These are phyloP conservation scores for Plasmodium malariae DNA, from an alignment of 169 alveolate species.

Conservation along the genomic window DNA sequence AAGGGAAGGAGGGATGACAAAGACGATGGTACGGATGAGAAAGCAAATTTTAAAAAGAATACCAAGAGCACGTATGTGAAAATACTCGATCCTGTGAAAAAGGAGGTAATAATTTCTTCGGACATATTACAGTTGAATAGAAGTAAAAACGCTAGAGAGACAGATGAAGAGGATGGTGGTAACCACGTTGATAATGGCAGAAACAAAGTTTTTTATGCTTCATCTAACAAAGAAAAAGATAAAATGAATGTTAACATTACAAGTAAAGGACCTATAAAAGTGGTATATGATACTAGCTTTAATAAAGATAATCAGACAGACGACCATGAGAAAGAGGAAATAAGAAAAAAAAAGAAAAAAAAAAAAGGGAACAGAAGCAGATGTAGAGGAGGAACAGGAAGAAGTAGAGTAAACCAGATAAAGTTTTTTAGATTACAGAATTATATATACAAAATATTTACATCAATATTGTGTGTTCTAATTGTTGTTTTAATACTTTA, in stretches of 20 bases:
- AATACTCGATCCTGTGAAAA: background rate
- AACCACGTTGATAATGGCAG: background rate
- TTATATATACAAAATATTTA: constrained; percentile 50
- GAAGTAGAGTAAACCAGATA: constrained; percentile 6
- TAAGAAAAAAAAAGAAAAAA: too few relatives aligned
- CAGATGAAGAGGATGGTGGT: background rate
- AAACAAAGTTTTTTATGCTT: background rate
- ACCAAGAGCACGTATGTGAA: background rate
- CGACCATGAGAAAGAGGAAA: background rate
- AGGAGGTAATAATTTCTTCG: background rate
- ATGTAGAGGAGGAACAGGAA: too few relatives aligned
- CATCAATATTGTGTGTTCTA: constrained; percentile 27
- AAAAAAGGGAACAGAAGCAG: too few relatives aligned
- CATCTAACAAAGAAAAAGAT: background rate
- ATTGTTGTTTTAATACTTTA: constrained; percentile 52
- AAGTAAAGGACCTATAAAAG: background rate
- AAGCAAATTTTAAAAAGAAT: background rate
- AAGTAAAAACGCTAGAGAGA: background rate
- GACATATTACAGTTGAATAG: background rate
- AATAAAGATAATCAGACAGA: background rate
- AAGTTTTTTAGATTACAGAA: constrained; percentile 30
- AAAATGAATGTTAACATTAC: background rate
- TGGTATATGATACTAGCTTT: constrained; percentile 9
- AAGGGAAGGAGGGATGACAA: background rate
- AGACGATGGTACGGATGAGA: background rate